Conservation (phyloP, 345 rosid genomes). For the Stellera chamaejasme region DNA sequence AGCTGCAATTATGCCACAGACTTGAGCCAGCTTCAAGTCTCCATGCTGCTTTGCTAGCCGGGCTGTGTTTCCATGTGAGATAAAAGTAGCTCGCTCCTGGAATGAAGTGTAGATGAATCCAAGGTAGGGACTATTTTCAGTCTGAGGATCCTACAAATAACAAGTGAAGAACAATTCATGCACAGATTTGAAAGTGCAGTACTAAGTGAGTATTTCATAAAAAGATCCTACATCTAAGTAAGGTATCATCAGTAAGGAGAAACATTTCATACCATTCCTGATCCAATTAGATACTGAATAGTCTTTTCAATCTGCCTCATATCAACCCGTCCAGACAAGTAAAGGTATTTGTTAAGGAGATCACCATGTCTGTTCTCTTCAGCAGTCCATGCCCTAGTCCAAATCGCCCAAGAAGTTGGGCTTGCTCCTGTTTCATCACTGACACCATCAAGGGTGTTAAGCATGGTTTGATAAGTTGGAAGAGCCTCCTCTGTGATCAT, state of each 20-base stretch:
- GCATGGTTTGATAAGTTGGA: conserved; percentile 75
- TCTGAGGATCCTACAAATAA: conserved; percentile 15
- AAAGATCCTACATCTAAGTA: too few species aligned
- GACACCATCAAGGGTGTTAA: conserved; percentile 70
- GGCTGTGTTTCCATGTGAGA: conserved; percentile 33
- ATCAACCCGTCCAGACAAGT: conserved; percentile 54
- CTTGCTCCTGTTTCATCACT: conserved; percentile 88
- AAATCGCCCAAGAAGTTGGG: conserved; percentile 61
- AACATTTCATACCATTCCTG: conserved; percentile 49
- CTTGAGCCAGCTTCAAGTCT: conserved; percentile 24
- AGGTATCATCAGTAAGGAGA: not conserved
- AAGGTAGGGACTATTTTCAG: conserved; percentile 26
- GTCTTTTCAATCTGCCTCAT: conserved; percentile 59
- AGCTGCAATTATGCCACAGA: conserved; percentile 27
- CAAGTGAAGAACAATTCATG: not conserved
- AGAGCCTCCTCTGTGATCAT: conserved; percentile 90
- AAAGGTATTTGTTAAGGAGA: conserved; percentile 55
- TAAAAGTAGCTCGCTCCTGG: conserved; percentile 38
- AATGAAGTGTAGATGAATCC: conserved; percentile 32
- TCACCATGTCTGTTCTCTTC: conserved; percentile 73
- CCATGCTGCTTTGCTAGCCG: conserved; percentile 30
- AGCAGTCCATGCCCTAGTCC: conserved; percentile 63
- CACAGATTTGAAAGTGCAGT: too few species aligned
- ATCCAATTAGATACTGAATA: conserved; percentile 54
- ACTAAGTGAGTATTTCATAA: too few species aligned